Percentiles rank a stretch among this genome's conserved stretches.
phyloP scores from a whole-genome alignment of 192 early-diverging fungal genomes.

The Helicostylum pulchrum region DNA sequence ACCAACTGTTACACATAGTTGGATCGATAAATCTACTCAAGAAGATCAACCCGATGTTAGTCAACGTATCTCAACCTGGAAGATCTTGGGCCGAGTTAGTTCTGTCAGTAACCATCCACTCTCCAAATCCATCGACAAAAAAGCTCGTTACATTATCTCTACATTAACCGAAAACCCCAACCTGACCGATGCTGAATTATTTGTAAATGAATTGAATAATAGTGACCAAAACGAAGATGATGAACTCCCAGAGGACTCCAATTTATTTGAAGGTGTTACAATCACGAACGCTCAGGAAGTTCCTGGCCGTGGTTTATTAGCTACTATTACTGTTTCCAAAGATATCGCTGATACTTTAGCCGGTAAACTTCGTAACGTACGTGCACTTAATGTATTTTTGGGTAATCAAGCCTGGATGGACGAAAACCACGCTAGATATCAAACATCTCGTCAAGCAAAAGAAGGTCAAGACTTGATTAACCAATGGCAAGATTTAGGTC shows the following conservation, averaged over 20 bases:
- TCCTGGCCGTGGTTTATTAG: conserved; percentile 61
- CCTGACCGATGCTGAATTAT: neutral
- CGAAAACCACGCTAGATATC: conserved; percentile 49
- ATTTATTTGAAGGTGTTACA: conserved; percentile 41
- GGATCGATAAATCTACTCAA: conserved; percentile 17
- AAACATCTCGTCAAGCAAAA: conserved; percentile 13
- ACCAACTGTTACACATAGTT: conserved; percentile 47
- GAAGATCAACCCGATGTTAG: neutral
- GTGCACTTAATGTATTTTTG: conserved; percentile 47
- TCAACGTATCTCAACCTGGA: conserved; percentile 25
- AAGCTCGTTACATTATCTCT: conserved; percentile 16
- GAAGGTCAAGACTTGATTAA: conserved; percentile 25
- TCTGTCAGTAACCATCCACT: conserved; percentile 69
- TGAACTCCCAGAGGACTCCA: conserved; percentile 1
- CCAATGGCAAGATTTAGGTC: conserved; percentile 55
- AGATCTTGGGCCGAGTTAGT: conserved; percentile 48
- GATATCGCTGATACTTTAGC: conserved; percentile 17
- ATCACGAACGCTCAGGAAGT: conserved; percentile 57
- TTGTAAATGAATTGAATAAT: conserved; percentile 19
- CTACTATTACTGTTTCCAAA: conserved; percentile 38
- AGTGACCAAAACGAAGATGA: conserved; percentile 22
- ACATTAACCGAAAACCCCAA: neutral
- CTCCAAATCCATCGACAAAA: conserved; percentile 53
- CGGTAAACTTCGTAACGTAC: conserved; percentile 26
- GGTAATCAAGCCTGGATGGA: conserved; percentile 67